Percentiles rank a stretch among this genome's conserved stretches.
phyloP scores from a whole-genome alignment of 352 stramenopile species.

The Phytophthora tentaculata region DNA sequence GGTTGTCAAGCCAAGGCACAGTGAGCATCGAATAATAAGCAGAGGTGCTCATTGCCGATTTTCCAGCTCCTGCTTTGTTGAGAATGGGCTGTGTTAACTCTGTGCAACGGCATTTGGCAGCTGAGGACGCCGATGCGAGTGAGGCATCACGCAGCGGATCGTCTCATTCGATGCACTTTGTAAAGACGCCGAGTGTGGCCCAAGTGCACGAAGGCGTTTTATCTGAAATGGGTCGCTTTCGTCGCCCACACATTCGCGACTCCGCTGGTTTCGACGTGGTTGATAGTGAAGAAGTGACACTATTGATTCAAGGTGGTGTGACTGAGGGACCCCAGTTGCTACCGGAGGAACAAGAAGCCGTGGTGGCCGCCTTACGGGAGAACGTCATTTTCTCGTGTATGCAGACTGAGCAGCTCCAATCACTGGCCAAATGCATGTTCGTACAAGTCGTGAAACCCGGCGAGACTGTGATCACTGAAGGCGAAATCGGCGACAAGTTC shows the following conservation, averaged over 20 bases:
- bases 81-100: constrained; percentile 46
- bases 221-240: constrained; percentile 52
- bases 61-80: constrained; percentile 18
- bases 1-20: too few species aligned
- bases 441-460: constrained; percentile 76
- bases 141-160: constrained; percentile 17
- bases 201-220: constrained; percentile 53
- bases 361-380: constrained; percentile 67
- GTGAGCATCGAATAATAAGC: not conserved
- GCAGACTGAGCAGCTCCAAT: constrained; percentile 70
- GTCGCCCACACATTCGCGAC: constrained; percentile 50
- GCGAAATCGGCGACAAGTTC: constrained; percentile 83
- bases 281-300: constrained; percentile 39
- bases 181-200: constrained; percentile 44
- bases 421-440: constrained; percentile 75
- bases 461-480: constrained; percentile 80
- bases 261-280: constrained; percentile 35
- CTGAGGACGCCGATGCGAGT: constrained; percentile 16
- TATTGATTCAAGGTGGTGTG: constrained; percentile 37
- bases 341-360: constrained; percentile 39
- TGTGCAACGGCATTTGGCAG: constrained; percentile 28
- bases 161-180: constrained; percentile 23
- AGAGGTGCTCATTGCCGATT: constrained; percentile 22
- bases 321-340: constrained; percentile 31
- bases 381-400: constrained; percentile 88